Evolutionary conservation across 805 yeast genomes (phyloP).

Genomic region (Cyberlindnera misumaiensis): DNA sequence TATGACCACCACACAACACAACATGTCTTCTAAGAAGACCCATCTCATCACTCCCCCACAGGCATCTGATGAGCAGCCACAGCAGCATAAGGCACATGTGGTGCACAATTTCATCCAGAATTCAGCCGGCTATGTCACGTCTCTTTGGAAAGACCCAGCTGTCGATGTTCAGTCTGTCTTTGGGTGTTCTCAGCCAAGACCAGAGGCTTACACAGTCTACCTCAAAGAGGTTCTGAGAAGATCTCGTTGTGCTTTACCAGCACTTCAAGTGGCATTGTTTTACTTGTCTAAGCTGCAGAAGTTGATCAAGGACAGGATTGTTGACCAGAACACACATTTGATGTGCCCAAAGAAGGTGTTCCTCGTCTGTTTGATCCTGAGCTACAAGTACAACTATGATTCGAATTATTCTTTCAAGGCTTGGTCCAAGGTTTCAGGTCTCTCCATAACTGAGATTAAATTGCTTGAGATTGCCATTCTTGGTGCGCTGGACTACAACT

Average conservation of each 20-base stretch:
- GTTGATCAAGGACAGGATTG: slow-evolving; percentile 9
- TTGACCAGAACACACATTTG: slow-evolving; percentile 1
- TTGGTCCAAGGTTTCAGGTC: slow-evolving; percentile 73
- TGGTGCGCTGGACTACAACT: slow-evolving; percentile 45
- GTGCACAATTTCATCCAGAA: slow-evolving; percentile 10
- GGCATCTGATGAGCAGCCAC: slow-evolving; percentile 2
- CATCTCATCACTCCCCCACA: slow-evolving; percentile 15
- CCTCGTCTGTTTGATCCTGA: slow-evolving; percentile 59
- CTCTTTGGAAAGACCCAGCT: slow-evolving; percentile 16
- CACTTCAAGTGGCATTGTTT: slow-evolving; percentile 60
- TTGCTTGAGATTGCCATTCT: slow-evolving; percentile 49
- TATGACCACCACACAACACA: slow-evolving; percentile 4
- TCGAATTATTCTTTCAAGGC: slow-evolving; percentile 59
- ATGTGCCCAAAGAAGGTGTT: slow-evolving; percentile 60
- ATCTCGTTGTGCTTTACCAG: slow-evolving; percentile 53
- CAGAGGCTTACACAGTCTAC: slow-evolving; percentile 17
- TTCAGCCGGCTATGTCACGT: slow-evolving; percentile 10
- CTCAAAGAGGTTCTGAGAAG: slow-evolving; percentile 38
- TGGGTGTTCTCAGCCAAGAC: neutral
- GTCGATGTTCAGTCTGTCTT: neutral
- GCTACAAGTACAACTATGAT: slow-evolving; percentile 71
- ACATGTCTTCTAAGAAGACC: slow-evolving; percentile 13
- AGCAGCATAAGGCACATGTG: slow-evolving; percentile 2
- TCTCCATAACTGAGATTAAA: slow-evolving; percentile 42
- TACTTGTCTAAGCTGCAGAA: slow-evolving; percentile 48